phyloP scores from a whole-genome alignment of 2,329 filamentous ascomycete genomes.

The Lasiodiplodia citricola region DNA sequence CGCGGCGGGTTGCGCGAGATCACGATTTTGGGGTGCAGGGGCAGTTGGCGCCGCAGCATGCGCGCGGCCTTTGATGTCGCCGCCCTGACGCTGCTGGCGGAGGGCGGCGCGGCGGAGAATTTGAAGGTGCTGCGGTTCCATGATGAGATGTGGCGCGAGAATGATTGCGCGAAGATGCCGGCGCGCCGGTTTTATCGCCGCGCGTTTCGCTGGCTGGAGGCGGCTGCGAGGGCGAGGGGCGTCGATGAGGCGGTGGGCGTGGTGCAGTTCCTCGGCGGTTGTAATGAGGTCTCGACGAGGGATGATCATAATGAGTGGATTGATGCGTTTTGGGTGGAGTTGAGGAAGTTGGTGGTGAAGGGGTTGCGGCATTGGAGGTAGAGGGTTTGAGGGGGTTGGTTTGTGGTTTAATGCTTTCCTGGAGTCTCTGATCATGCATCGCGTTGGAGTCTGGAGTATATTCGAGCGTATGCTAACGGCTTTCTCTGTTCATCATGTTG shows the following conservation, averaged over 20 bases:
- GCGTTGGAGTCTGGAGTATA: too few relatives aligned
- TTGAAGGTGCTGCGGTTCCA: constrained; percentile 33
- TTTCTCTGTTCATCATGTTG: too few relatives aligned
- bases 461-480: too few relatives aligned
- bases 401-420: too few relatives aligned
- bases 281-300: background rate
- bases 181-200: constrained; percentile 43
- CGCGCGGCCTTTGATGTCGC: constrained; percentile 42
- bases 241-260: background rate
- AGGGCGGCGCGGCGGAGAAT: constrained; percentile 33
- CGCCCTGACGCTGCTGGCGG: constrained; percentile 38
- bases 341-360: constrained; percentile 32
- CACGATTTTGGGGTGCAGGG: constrained; percentile 30
- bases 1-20: constrained; percentile 36
- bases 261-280: background rate
- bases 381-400: too few relatives aligned
- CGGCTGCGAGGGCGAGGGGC: constrained; percentile 36
- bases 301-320: constrained; percentile 15
- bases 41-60: constrained; percentile 33
- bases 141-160: background rate
- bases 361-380: constrained; percentile 31
- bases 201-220: constrained; percentile 44
- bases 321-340: constrained; percentile 30
- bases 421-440: too few relatives aligned
- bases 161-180: constrained; percentile 22